These are phyloP conservation scores for Didymella arachidicola DNA, from an alignment of 2,329 filamentous ascomycete genomes.

Conservation along the genomic window DNA sequence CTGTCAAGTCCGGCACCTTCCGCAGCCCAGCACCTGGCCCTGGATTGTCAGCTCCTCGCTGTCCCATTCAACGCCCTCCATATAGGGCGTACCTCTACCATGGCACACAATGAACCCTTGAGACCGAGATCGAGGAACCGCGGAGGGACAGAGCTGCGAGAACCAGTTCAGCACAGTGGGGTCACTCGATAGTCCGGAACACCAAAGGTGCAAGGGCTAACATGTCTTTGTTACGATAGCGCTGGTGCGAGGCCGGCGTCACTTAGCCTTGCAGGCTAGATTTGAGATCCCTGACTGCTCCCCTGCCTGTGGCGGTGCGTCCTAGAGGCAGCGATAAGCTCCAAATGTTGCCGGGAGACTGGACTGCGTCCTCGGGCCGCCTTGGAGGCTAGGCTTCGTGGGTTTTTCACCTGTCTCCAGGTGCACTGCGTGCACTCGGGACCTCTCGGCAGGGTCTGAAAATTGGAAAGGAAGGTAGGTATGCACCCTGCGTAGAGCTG, in stretches of 20 bases:
- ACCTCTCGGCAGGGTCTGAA: background rate
- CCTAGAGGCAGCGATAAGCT: constrained; percentile 13
- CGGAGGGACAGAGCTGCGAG: constrained; percentile 1
- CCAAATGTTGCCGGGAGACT: background rate
- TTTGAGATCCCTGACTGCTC: background rate
- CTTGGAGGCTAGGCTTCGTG: constrained; percentile 9
- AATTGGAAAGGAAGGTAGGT: constrained; percentile 1
- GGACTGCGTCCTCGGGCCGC: constrained; percentile 12
- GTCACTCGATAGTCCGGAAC: constrained; percentile 18
- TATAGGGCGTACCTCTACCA: constrained; percentile 23
- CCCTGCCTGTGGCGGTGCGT: constrained; percentile 21
- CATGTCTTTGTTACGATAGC: constrained; percentile 12
- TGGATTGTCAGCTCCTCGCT: background rate
- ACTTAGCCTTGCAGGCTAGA: constrained; percentile 1
- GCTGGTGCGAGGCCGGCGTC: constrained; percentile 2
- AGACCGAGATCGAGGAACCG: constrained; percentile 10
- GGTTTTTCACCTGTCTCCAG: constrained; percentile 5
- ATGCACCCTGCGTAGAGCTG: background rate
- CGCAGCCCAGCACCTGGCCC: background rate
- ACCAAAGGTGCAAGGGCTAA: constrained; percentile 13
- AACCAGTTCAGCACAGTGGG: constrained; percentile 8
- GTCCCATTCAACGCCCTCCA: background rate
- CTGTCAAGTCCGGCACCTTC: background rate
- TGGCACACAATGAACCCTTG: constrained; percentile 11
- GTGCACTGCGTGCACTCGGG: background rate